Conservation (phyloP, 192 early-diverging fungal genomes). For the Funneliformis mosseae region DNA sequence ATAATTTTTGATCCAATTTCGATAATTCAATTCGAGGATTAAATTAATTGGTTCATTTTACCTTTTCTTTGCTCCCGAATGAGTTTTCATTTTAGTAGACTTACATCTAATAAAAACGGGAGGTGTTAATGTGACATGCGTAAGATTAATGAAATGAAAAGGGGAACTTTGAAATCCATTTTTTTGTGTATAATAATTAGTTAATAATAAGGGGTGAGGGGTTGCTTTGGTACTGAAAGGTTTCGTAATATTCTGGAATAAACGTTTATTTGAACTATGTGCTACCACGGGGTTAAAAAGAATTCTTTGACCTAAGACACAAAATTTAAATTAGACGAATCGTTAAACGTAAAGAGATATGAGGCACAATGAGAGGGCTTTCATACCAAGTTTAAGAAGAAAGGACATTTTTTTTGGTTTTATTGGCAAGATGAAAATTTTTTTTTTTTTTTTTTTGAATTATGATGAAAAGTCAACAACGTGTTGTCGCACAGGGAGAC, state of each 20-base stretch:
- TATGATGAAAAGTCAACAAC: background rate
- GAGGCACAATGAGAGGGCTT: background rate
- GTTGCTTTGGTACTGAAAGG: background rate
- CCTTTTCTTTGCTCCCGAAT: slow-evolving; percentile 22
- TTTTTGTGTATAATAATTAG: background rate
- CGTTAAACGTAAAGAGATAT: background rate
- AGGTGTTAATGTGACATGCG: background rate
- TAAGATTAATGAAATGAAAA: background rate
- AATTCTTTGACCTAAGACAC: background rate
- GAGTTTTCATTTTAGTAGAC: slow-evolving; percentile 2
- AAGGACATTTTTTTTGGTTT: background rate
- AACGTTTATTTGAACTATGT: background rate
- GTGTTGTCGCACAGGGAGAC: background rate
- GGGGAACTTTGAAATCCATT: background rate
- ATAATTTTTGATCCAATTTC: background rate
- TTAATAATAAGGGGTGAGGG: background rate
- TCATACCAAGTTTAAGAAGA: background rate
- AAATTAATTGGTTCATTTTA: background rate
- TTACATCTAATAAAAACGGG: background rate
- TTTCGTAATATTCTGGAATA: background rate
- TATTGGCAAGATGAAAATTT: too few relatives aligned
- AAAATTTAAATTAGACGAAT: background rate
- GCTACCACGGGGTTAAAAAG: background rate
- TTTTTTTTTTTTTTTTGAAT: too few relatives aligned
- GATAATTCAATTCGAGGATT: background rate